Evolutionary conservation across 139 green algal species (phyloP), one percentile per base, ranked within the genome.

Genomic region (Yamagishiella unicocca): DNA sequence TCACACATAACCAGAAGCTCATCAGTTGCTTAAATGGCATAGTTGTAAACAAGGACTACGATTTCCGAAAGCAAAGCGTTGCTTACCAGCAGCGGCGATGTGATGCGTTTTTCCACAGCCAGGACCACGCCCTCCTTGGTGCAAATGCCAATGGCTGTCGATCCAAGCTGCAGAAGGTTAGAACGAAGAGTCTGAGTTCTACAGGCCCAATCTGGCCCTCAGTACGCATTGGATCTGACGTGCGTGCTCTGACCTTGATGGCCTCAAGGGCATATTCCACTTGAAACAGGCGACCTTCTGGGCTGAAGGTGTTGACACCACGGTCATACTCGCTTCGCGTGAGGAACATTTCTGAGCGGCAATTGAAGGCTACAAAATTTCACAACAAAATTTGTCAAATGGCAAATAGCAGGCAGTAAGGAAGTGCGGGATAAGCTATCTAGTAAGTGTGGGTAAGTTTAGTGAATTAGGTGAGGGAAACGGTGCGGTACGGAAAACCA

Each of bases 211-310:
- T n/a, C n/a, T n/a, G 33, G 68, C 71, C 35, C 21, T 79, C 35
- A 17, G 27, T 25, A n/a, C 7, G 24, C 24, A 73, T 24, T 37
- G 54, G 76, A 83, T 71, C 54, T 72, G 54, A 10, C 27, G 29
- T 70, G 70, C 35, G 22, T 25, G 19, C 19, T 0, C 87, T 17
- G 54, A 98, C 95, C 94, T 99, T 99, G 93, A 99, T 99, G 25
- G 98, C 98, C 82, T 99, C 98, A 17, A 99, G 98, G 7, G 98
- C 98, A 85, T 99, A 99, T 85, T 99, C 98, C 24, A 99, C 98
- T 93, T 99, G 98, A 75, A 99, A 99, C 5, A 99, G 90, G 24
- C 97, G 93, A 1, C 97, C 97, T 67, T 97, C 97, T 40, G 97
- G 97, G 71, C 93, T 96, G 90, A 99, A 99, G 0, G 98, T 99